A percentile compares a stretch with the other conserved stretches of the same genome.
Evolutionary conservation across 257 asterid genomes (phyloP).

Genomic region (Gentiana straminea): DNA sequence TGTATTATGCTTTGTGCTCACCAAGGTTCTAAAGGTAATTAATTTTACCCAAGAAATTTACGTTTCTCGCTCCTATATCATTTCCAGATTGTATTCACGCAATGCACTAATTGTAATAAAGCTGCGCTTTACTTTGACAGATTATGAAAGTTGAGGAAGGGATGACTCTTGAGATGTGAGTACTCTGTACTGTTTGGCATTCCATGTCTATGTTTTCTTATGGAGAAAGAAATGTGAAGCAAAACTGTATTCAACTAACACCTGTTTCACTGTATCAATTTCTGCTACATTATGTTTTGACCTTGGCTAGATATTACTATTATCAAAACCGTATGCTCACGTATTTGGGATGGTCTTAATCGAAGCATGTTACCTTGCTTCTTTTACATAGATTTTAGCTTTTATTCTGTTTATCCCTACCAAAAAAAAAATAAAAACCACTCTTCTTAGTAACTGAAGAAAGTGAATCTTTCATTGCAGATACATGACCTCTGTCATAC

Average conservation of each 20-base stretch:
- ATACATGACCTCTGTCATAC: slow-evolving; percentile 73
- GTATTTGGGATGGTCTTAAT: not conserved
- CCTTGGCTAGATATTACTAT: no score
- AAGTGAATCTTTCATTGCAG: slow-evolving; percentile 29
- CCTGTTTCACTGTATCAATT: no score
- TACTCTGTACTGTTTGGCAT: slow-evolving; percentile 13
- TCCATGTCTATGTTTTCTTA: slow-evolving; percentile 2
- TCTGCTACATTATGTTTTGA: no score
- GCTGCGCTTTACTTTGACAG: slow-evolving; percentile 29
- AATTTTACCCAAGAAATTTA: not conserved
- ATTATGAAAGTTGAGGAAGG: slow-evolving; percentile 87
- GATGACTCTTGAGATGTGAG: slow-evolving; percentile 93
- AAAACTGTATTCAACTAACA: no score
- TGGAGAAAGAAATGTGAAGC: not conserved
- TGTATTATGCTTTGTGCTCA: slow-evolving; percentile 65
- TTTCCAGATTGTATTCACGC: slow-evolving; percentile 1
- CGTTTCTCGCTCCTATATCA: slow-evolving; percentile 3
- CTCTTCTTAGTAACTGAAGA: not conserved
- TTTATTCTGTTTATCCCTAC: not conserved
- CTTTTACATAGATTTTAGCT: not conserved
- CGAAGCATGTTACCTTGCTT: not conserved
- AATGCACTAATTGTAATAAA: slow-evolving; percentile 3
- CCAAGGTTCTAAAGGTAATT: slow-evolving; percentile 81
- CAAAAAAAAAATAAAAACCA: not conserved
- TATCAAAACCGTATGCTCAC: not conserved